Conservation (phyloP, 2,329 filamentous ascomycete genomes). For the Knufia fluminis region DNA sequence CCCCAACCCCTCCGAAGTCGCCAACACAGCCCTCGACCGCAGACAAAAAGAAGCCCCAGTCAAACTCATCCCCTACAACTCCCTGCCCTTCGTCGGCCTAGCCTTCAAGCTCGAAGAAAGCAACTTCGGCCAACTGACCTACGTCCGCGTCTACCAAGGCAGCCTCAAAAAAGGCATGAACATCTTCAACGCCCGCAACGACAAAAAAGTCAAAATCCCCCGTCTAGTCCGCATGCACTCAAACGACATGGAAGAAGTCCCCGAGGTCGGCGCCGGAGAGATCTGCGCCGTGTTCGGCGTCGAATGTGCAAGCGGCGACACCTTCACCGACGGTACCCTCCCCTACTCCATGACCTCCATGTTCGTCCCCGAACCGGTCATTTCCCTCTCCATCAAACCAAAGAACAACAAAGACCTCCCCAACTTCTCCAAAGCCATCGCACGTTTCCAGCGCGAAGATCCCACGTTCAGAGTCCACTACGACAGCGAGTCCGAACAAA, state of each 20-base stretch:
- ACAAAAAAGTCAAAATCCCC: slow-evolving; percentile 93
- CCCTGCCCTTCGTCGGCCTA: slow-evolving; percentile 84
- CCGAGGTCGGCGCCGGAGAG: slow-evolving; percentile 86
- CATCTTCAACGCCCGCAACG: slow-evolving; percentile 85
- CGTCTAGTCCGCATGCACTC: slow-evolving; percentile 99
- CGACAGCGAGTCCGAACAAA: slow-evolving; percentile 86
- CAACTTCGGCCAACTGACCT: slow-evolving; percentile 95
- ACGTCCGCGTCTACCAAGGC: slow-evolving; percentile 97
- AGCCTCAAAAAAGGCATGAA: slow-evolving; percentile 78
- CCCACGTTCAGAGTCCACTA: slow-evolving; percentile 94
- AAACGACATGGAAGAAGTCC: slow-evolving; percentile 97
- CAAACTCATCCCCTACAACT: slow-evolving; percentile 85
- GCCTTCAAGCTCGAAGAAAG: slow-evolving; percentile 99
- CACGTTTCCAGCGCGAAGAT: slow-evolving; percentile 95
- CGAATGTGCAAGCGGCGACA: slow-evolving; percentile 94
- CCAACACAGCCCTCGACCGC: slow-evolving; percentile 81
- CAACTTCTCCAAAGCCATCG: slow-evolving; percentile 98
- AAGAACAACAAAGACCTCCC: slow-evolving; percentile 85
- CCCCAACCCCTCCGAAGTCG: slow-evolving; percentile 79
- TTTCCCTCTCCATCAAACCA: slow-evolving; percentile 93
- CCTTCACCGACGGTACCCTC: slow-evolving; percentile 87
- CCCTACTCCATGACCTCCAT: slow-evolving; percentile 96
- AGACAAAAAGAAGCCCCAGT: slow-evolving; percentile 69
- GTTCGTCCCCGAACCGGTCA: slow-evolving; percentile 94
- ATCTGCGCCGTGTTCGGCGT: slow-evolving; percentile 98